Percentiles rank a stretch among this genome's conserved stretches.
These are phyloP conservation scores for Kluyveromyces siamensis DNA, from an alignment of 805 yeast genomes.

Conservation along the genomic window DNA sequence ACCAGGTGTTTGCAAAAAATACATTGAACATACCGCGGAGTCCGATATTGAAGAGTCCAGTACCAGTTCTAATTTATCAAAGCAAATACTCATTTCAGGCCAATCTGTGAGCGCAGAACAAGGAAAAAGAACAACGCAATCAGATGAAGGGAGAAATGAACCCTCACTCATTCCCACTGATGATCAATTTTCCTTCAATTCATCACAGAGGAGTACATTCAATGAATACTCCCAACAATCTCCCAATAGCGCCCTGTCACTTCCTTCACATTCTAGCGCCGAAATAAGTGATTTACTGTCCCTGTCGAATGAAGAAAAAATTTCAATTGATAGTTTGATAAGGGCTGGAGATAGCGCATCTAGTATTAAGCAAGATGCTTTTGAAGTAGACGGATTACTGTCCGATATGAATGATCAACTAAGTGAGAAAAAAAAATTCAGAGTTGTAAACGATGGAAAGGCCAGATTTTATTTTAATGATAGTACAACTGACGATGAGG, in stretches of 20 bases:
- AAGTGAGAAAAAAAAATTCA: constrained; percentile 12
- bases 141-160: neutral
- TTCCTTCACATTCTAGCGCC: too few relatives aligned
- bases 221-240: too few relatives aligned
- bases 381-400: neutral
- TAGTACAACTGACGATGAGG: constrained; percentile 10
- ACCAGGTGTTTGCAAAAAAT: neutral
- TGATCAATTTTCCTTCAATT: neutral
- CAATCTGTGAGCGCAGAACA: neutral
- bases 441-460: constrained; percentile 25
- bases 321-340: neutral
- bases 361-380: neutral
- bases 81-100: too few relatives aligned
- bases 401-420: constrained; percentile 1
- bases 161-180: neutral
- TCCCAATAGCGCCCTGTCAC: too few relatives aligned
- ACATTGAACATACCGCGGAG: too few relatives aligned
- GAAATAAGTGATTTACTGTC: neutral
- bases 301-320: neutral
- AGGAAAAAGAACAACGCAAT: too few relatives aligned
- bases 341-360: neutral
- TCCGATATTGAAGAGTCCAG: neutral
- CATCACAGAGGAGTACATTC: neutral
- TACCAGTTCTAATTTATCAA: neutral
- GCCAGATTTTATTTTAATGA: constrained; percentile 20